These are phyloP conservation scores for Cercospora sp. DNA, from an alignment of 2,329 filamentous ascomycete species.

Conservation along the genomic window DNA sequence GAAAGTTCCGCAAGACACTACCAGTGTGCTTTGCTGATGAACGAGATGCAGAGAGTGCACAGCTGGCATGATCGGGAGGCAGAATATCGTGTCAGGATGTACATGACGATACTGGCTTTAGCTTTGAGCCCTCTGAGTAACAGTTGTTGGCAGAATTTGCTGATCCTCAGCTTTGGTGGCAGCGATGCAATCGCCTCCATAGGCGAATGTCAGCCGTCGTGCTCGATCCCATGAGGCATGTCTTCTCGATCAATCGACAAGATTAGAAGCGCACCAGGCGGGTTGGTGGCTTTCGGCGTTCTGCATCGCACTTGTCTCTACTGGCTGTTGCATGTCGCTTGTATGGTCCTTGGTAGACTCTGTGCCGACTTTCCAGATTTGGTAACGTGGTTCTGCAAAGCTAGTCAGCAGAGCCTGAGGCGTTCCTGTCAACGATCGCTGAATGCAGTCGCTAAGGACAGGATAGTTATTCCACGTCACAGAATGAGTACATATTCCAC, in stretches of 20 bases:
- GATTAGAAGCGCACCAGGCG: background rate
- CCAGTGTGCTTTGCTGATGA: background rate
- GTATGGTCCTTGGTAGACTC: background rate
- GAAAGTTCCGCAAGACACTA: background rate
- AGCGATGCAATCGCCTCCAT: background rate
- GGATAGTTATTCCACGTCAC: background rate
- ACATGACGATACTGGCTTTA: background rate
- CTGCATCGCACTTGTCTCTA: background rate
- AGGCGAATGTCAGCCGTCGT: background rate
- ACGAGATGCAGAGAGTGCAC: background rate
- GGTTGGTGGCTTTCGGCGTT: background rate
- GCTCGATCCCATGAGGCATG: too few relatives aligned
- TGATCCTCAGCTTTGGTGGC: background rate
- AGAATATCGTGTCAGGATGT: background rate
- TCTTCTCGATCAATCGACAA: too few relatives aligned
- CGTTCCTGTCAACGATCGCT: background rate
- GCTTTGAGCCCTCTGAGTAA: background rate
- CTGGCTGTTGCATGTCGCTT: background rate
- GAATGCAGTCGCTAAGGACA: background rate
- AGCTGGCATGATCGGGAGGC: background rate
- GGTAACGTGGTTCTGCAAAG: background rate
- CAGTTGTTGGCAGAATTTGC: background rate
- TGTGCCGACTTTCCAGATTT: background rate
- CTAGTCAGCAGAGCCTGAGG: background rate
- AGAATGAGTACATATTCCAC: background rate